These are phyloP conservation scores for Pythium pectinolyticum DNA, from an alignment of 352 stramenopile genomes.

Conservation along the genomic window DNA sequence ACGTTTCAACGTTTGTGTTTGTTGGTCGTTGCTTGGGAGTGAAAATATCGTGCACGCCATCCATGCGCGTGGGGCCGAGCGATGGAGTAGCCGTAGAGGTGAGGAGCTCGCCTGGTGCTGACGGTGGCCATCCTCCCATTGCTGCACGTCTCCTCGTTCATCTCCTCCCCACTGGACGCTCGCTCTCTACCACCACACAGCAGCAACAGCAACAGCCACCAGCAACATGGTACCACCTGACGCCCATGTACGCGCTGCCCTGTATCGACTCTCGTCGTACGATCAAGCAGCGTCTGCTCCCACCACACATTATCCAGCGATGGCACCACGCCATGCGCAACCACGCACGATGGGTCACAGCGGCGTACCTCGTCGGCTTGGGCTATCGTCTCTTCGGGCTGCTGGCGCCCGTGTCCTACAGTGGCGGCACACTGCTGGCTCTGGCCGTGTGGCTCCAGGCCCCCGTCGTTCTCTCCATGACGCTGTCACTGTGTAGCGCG, in stretches of 20 bases:
- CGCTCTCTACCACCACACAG: no score
- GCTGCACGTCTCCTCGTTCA: no score
- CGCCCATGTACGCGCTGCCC: not conserved
- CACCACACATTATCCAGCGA: not conserved
- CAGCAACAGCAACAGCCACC: no score
- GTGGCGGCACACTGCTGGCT: not conserved
- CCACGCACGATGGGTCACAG: not conserved
- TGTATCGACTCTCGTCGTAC: not conserved
- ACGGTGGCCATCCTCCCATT: no score
- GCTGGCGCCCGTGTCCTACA: not conserved
- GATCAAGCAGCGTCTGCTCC: not conserved
- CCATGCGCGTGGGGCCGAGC: no score
- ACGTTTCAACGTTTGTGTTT: no score
- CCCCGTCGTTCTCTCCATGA: not conserved
- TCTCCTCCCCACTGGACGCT: no score
- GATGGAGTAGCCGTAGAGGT: no score
- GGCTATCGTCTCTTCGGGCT: not conserved
- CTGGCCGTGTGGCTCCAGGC: not conserved
- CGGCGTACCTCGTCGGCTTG: not conserved
- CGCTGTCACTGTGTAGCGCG: constrained; percentile 1
- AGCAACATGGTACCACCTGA: not conserved
- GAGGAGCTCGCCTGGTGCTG: no score
- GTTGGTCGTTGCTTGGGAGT: no score
- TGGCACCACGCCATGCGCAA: not conserved
- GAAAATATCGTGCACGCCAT: no score